Evolutionary conservation across 2,329 filamentous ascomycete species (phyloP).

Genomic region (Aurifilum marmelostoma): DNA sequence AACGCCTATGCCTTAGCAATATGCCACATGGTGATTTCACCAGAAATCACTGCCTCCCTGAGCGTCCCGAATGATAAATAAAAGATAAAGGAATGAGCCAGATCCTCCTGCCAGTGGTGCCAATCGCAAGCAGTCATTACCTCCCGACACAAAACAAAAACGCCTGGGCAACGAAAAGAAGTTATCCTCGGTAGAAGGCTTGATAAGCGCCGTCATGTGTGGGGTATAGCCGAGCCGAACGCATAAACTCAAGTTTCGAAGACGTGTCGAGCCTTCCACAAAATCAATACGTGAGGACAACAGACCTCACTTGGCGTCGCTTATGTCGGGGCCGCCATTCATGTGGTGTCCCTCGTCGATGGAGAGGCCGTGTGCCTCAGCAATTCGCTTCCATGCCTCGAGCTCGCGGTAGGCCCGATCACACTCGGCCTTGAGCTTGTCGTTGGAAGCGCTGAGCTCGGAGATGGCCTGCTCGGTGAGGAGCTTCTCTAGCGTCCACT

Average conservation of each 20-base stretch:
- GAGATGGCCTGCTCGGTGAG: slow-evolving; percentile 86
- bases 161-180: neutral
- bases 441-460: slow-evolving; percentile 84
- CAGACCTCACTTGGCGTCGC: slow-evolving; percentile 38
- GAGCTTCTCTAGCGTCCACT: slow-evolving; percentile 90
- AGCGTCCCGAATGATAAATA: neutral
- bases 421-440: slow-evolving; percentile 81
- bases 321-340: slow-evolving; percentile 32
- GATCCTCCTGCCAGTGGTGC: neutral
- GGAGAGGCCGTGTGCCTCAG: slow-evolving; percentile 60
- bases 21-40: slow-evolving; percentile 28
- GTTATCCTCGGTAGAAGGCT: neutral
- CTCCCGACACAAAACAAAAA: neutral
- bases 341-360: slow-evolving; percentile 36
- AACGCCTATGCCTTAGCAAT: slow-evolving; percentile 26
- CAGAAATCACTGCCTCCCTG: slow-evolving; percentile 5
- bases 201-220: neutral
- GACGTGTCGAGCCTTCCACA: neutral
- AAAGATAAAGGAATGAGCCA: neutral
- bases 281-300: neutral
- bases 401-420: slow-evolving; percentile 77
- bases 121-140: slow-evolving; percentile 1
- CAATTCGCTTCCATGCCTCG: slow-evolving; percentile 76
- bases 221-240: slow-evolving; percentile 3
- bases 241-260: neutral